phyloP scores from a whole-genome alignment of 1,139 yeast genomes.

The Suhomyces kunorum region DNA sequence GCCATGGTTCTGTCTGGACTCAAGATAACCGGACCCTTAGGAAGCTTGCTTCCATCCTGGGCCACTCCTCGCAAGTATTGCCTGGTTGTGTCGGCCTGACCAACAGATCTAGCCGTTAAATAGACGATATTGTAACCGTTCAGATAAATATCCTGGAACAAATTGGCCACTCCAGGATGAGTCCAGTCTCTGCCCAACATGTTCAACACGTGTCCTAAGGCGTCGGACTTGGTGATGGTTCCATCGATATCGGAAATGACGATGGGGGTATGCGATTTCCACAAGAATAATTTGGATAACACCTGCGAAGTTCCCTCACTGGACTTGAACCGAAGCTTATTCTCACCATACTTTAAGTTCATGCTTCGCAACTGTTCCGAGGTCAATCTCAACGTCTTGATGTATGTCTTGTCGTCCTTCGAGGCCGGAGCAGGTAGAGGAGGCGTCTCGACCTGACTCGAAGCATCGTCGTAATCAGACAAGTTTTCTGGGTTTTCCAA shows the following conservation, averaged over 20 bases:
- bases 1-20: constrained; percentile 98
- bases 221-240: constrained; percentile 96
- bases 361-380: constrained; percentile 82
- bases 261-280: constrained; percentile 85
- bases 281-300: constrained; percentile 70
- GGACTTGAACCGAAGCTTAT: constrained; percentile 75
- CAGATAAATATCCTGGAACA: constrained; percentile 78
- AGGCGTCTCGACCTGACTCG: not conserved
- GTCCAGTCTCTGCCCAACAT: constrained; percentile 98
- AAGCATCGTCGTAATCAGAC: constrained; percentile 19
- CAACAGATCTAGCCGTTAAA: constrained; percentile 92
- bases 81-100: constrained; percentile 92
- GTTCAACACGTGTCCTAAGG: constrained; percentile 92
- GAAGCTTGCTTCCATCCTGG: constrained; percentile 74
- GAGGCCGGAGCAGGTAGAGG: constrained; percentile 8
- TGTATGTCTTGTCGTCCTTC: constrained; percentile 45
- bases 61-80: constrained; percentile 76
- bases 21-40: constrained; percentile 90
- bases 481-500: constrained; percentile 13
- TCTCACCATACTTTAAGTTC: constrained; percentile 75
- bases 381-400: constrained; percentile 86
- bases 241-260: constrained; percentile 98
- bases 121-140: constrained; percentile 95
- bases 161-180: constrained; percentile 89
- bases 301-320: constrained; percentile 81